Evolutionary conservation across 2,329 filamentous ascomycete genomes (phyloP).

Genomic region (Botrytis sinoallii): DNA sequence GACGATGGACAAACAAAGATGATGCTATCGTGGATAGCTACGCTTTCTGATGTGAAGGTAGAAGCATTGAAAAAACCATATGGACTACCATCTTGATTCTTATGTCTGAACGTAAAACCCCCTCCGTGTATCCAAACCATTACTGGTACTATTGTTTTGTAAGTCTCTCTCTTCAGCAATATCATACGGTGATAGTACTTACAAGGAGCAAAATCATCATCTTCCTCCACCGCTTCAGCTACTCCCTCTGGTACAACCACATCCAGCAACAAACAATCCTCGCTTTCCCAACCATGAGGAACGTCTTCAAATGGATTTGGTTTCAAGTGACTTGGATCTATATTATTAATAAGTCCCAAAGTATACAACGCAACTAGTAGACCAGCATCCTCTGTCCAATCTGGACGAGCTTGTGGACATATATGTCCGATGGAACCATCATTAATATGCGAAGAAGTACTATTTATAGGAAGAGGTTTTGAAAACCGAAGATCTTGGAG

Average conservation of each 20-base stretch:
- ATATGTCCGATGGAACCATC: not conserved
- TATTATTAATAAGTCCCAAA: not conserved
- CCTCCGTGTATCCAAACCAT: slow-evolving; percentile 58
- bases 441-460: not conserved
- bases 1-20: not conserved
- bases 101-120: slow-evolving; percentile 53
- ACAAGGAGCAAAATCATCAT: not conserved
- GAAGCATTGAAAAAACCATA: slow-evolving; percentile 47
- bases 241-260: not conserved
- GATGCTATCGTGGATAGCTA: slow-evolving; percentile 5
- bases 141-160: slow-evolving; percentile 41
- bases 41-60: slow-evolving; percentile 50
- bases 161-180: slow-evolving; percentile 27
- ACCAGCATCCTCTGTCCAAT: not conserved
- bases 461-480: not conserved
- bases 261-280: not conserved
- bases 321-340: not conserved
- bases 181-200: not conserved
- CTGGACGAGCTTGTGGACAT: not conserved
- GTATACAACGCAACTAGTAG: not conserved
- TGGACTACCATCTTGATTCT: slow-evolving; percentile 63
- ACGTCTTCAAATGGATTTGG: not conserved
- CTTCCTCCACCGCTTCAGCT: not conserved
- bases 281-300: not conserved
- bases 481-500: not conserved